A percentile compares a stretch with the other conserved stretches of the same genome.
phyloP scores from a whole-genome alignment of 176 grass and related monocot species.

The Elymus sibiricus region DNA sequence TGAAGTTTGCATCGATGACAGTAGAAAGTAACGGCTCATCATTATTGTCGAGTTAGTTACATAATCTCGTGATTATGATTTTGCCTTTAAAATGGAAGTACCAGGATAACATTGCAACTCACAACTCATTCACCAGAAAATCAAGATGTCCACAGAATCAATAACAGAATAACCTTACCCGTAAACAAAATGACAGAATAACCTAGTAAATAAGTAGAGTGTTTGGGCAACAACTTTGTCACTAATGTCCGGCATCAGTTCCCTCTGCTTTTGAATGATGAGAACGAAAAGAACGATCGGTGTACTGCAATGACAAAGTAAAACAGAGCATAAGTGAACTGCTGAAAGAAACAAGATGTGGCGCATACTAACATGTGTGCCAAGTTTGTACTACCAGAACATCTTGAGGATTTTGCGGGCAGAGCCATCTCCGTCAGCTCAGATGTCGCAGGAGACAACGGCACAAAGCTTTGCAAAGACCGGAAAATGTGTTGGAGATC shows the following conservation, averaged over 20 bases:
- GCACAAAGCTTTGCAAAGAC: constrained; percentile 29
- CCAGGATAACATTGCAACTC: not conserved
- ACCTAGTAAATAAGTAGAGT: not conserved
- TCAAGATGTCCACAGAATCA: not conserved
- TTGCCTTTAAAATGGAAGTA: too few relatives aligned
- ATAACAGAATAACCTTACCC: too few relatives aligned
- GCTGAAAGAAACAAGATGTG: not conserved
- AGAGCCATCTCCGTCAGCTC: too few relatives aligned
- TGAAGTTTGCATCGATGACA: too few relatives aligned
- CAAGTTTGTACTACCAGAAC: constrained; percentile 24
- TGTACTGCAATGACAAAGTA: constrained; percentile 30
- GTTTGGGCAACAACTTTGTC: not conserved
- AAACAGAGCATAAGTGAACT: constrained; percentile 9
- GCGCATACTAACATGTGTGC: not conserved
- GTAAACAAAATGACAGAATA: too few relatives aligned
- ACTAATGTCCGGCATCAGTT: constrained; percentile 13
- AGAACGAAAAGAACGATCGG: constrained; percentile 58
- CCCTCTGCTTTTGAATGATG: constrained; percentile 47
- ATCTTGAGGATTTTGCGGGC: constrained; percentile 41
- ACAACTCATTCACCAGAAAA: not conserved
- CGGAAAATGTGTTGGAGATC: not conserved
- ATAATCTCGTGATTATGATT: too few relatives aligned
- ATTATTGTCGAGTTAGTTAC: too few relatives aligned
- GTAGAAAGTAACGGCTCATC: too few relatives aligned
- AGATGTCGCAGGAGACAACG: not conserved